Evolutionary conservation across 306 rosid species (phyloP).

Genomic region (Dicorynia guianensis): DNA sequence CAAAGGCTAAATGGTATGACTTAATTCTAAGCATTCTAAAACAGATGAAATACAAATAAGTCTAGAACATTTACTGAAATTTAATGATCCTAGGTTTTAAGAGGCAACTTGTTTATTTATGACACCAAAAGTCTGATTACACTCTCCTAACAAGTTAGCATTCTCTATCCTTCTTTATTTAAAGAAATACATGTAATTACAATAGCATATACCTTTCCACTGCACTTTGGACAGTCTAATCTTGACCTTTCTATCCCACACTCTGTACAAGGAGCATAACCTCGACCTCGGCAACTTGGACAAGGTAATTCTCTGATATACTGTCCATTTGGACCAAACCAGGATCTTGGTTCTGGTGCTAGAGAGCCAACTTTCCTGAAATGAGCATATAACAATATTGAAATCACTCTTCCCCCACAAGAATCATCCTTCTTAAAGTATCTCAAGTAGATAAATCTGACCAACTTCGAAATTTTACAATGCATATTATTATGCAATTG

Average conservation of each 20-base stretch:
- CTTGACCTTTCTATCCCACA: conserved; percentile 94
- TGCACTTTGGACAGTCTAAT: conserved; percentile 79
- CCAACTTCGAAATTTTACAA: conserved; percentile 23
- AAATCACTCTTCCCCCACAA: background rate
- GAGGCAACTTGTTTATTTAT: conserved; percentile 11
- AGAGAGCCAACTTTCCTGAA: conserved; percentile 63
- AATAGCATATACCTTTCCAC: conserved; percentile 71
- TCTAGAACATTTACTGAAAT: background rate
- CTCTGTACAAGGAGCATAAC: conserved; percentile 88
- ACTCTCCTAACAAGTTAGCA: conserved; percentile 8
- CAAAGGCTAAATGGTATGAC: background rate
- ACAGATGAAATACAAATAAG: background rate
- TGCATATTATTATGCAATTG: background rate
- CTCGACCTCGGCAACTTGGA: conserved; percentile 96
- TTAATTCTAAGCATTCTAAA: conserved; percentile 5
- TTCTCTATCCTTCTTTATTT: background rate
- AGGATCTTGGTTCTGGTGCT: conserved; percentile 65
- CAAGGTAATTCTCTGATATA: conserved; percentile 94
- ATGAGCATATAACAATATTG: conserved; percentile 14
- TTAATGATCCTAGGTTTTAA: conserved; percentile 17
- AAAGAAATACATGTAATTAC: background rate
- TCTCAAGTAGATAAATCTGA: background rate
- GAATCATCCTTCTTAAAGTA: background rate
- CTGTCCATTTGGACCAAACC: conserved; percentile 95
- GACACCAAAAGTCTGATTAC: conserved; percentile 15